Percentiles rank a stretch among this genome's conserved stretches.
phyloP scores from a whole-genome alignment of 129 eudicot genomes.

The Smallanthus sonchifolius region DNA sequence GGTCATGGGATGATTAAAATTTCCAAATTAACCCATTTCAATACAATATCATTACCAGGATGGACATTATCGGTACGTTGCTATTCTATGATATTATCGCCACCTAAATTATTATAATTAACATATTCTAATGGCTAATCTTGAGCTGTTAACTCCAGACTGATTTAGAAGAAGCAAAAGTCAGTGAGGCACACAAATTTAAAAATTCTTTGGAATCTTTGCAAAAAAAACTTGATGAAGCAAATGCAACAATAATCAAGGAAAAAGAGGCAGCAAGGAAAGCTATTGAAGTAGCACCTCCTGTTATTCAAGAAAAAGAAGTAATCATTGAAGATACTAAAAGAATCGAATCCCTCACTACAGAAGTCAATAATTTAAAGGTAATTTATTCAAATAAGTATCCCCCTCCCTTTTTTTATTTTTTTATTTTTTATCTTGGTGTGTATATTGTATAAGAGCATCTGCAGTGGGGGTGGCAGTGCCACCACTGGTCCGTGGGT shows the following conservation, averaged over 20 bases:
- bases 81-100: background rate
- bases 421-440: background rate
- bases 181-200: slow-evolving; percentile 64
- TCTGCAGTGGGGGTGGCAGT: background rate
- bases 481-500: background rate
- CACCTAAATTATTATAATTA: background rate
- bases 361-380: slow-evolving; percentile 66
- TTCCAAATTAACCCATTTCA: background rate
- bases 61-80: background rate
- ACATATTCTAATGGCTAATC: slow-evolving; percentile 15
- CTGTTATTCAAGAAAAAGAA: slow-evolving; percentile 82
- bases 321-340: slow-evolving; percentile 75
- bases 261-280: slow-evolving; percentile 85
- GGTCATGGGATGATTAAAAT: background rate
- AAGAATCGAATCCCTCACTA: slow-evolving; percentile 55
- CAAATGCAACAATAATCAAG: slow-evolving; percentile 58
- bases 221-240: slow-evolving; percentile 76
- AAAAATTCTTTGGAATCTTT: slow-evolving; percentile 54
- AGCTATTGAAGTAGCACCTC: slow-evolving; percentile 96
- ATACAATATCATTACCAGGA: background rate
- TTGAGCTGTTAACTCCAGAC: slow-evolving; percentile 48
- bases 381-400: slow-evolving; percentile 29
- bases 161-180: slow-evolving; percentile 91
- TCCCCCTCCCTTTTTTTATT: too few species aligned
- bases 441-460: background rate